Evolutionary conservation across 2,329 filamentous ascomycete species (phyloP), one percentile per base, ranked within the genome.

Genomic region (Claviceps fusiformis): DNA sequence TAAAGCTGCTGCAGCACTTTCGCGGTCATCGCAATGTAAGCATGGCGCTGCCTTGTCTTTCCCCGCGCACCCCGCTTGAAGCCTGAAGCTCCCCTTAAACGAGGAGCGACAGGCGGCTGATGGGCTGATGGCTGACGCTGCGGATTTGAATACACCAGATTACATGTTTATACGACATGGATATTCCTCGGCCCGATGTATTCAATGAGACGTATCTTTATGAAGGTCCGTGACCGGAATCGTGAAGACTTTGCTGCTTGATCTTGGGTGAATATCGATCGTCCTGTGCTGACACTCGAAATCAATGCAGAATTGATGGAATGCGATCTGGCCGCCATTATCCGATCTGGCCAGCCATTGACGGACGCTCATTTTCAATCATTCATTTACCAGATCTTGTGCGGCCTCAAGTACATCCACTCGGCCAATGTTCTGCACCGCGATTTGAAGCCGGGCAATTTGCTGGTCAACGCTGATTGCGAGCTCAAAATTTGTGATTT

Each of bases 401-500:
- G 93, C 70, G 93, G 93, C 60, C 79, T 98, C 63, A 98, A 98
- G 78, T 98, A 97, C 73, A 97, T 98, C 62, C 93, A 98, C 77
- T 97, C 92, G 27, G 93, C 93, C 63, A 97, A 97, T 66, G 93
- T 98, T 53, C 79, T 98, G 61, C 93, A 98, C 71, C 87, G 93
- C 69, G 93, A 98, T 70, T 73, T 98, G 67, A 98, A 98, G 75
- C 93, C 93, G 41, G 93, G 93, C 56, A 98, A 98, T 70, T 73
- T 98, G 66, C 82, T 98, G 47, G 93, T 98, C 68, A 98, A 98
- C 68, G 93, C 93, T 73, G 93, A 98, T 73, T 98, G 93, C 71
- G 93, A 98, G 78, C 83, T 98, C 63, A 98, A 98, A 80, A 97
- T 98, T 71, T 95, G 89, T 73, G 93, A 98, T 74, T 98, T 98